Evolutionary conservation across 2,329 filamentous ascomycete species (phyloP).

Genomic region (Penicillium carneum): DNA sequence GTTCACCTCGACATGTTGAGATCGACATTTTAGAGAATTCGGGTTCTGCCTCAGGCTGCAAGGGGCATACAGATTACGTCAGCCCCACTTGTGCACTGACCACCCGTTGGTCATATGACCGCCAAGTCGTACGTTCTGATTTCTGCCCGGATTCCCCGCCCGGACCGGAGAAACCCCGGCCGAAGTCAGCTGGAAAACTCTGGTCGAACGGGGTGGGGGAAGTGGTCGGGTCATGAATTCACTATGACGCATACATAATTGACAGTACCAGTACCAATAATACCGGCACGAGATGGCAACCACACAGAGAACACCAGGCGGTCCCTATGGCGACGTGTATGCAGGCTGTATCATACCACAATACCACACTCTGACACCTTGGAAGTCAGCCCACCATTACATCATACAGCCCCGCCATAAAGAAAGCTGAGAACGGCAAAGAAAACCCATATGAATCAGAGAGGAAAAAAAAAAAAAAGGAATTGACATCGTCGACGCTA

Average conservation of each 20-base stretch:
- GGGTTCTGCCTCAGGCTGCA: not conserved
- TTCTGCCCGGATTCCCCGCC: too few relatives aligned
- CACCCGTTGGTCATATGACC: not conserved
- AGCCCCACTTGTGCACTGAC: too few relatives aligned
- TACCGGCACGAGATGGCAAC: not conserved
- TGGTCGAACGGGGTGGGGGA: too few relatives aligned
- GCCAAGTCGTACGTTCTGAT: too few relatives aligned
- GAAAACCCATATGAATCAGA: not conserved
- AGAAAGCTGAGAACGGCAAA: conserved; percentile 12
- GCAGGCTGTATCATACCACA: not conserved
- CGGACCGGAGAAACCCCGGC: too few relatives aligned
- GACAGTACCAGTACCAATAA: not conserved
- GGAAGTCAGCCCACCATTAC: conserved; percentile 33
- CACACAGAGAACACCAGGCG: not conserved
- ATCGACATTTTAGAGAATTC: not conserved
- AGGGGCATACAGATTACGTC: not conserved
- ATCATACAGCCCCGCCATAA: conserved; percentile 38
- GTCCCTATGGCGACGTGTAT: not conserved
- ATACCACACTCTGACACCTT: conserved; percentile 3
- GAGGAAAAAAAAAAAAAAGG: not conserved
- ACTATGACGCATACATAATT: conserved; percentile 25
- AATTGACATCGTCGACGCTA: conserved; percentile 17
- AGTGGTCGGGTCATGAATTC: conserved; percentile 18
- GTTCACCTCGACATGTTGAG: too few relatives aligned
- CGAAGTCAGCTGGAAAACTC: too few relatives aligned